Evolutionary conservation across 371 early-diverging fungal genomes (phyloP), one percentile per base, ranked within the genome.

Genomic region (Aphelidium insulamus): DNA sequence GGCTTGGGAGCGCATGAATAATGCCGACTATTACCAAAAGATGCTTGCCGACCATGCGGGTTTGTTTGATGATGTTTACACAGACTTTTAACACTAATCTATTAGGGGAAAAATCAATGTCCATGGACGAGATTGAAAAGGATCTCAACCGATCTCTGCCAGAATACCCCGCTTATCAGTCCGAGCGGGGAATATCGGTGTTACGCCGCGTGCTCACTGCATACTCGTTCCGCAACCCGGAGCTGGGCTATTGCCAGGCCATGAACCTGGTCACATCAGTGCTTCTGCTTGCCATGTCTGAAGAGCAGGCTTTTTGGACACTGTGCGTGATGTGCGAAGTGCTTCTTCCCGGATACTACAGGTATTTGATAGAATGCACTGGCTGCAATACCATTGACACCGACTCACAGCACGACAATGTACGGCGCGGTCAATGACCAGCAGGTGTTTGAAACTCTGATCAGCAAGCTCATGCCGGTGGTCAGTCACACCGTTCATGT

Each of bases 261-360:
- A 95, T 95, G 97, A 94, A 94, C 49, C 85, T 94, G 48, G 78
- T 94, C 2, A 83, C 84, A 10, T 81, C 82, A 21, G 85, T 86
- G 1, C 56, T 95, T 30, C 55, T 95, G 25, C 83, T 95, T 23
- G 87, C 79, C 39, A 64, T 81, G 64, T 74, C 72, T 10, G 94
- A 95, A 49, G 92, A 91, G 49, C 92, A 94, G 44, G 87, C 87
- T 2, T 95, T 92, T 48, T 95, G 86, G 81, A 68, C 73, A 2
- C 49, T 95, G 26, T 69, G 76, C 15, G 72, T 84, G 6, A 50
- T 92, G 24, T 82, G 85, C 44, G 90, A 88, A 36, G 63, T 72
- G 15, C 50, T 87, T 44, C 60, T 88, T 19, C 90, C 92, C 5
- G 85, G 84, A 5, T 95, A 95, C 53, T 95, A 92, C 49, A 73